phyloP scores from a whole-genome alignment of 352 stramenopile species.

The Globisporangium megalacanthum region DNA sequence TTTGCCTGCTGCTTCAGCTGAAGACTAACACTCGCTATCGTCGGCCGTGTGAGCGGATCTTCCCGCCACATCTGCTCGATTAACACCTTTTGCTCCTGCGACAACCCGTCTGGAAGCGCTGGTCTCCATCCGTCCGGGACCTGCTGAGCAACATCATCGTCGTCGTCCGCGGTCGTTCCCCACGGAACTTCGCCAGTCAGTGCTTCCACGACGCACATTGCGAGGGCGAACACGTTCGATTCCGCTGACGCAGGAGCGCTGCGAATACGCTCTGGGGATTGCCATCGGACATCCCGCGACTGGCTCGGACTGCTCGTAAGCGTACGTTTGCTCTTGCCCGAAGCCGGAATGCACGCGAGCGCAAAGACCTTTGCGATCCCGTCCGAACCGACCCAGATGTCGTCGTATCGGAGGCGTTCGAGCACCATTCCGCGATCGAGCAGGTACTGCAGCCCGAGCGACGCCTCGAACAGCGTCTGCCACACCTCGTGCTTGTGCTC shows the following conservation, averaged over 20 bases:
- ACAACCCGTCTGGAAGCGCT: background rate
- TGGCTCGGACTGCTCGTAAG: background rate
- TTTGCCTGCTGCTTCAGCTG: background rate
- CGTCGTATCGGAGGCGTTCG: background rate
- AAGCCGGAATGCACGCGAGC: background rate
- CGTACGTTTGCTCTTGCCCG: background rate
- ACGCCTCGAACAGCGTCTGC: constrained; percentile 5
- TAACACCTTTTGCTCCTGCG: background rate
- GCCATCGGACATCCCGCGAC: background rate
- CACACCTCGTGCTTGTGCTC: background rate
- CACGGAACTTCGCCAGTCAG: background rate
- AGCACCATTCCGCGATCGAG: background rate
- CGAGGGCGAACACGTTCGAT: constrained; percentile 1
- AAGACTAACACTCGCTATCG: background rate
- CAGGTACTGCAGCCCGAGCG: constrained; percentile 30
- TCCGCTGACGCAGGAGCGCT: background rate
- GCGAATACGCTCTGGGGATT: background rate
- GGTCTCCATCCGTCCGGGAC: background rate
- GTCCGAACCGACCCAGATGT: background rate
- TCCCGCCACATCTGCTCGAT: background rate
- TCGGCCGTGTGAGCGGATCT: background rate
- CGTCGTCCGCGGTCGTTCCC: background rate
- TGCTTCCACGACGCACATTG: background rate
- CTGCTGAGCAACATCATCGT: too few species aligned
- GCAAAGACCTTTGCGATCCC: background rate